Evolutionary conservation across 129 eudicot genomes (phyloP), one percentile per base, ranked within the genome.

Genomic region (sunflower (Helianthus annuus)): DNA sequence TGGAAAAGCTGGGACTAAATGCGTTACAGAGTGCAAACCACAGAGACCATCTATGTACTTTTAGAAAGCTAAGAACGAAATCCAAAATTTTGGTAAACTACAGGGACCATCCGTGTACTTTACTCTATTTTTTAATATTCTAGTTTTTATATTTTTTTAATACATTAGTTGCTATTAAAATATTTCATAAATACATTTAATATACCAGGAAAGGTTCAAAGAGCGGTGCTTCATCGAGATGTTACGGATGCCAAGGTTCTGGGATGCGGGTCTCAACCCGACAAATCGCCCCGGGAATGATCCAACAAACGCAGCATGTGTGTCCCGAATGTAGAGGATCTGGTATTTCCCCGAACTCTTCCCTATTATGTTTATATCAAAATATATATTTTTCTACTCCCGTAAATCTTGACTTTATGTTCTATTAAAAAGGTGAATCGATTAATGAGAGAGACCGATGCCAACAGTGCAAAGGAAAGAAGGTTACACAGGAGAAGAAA

Each of bases 281-380:
- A 53, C 86, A 85, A 76, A 77, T 85, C 39, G 97, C 80, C 32
- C 97, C 86, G 7, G 89, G 89, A 59, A 85, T 87, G 95, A 78
- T 91, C 64, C 97, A 90, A 65, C 89, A 85, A 68, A 85, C 87
- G 94, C 94, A 90, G 49, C 89, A 87, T 74, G 84, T 64, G 17
- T 91, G 97, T 76, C 49, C 86, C 56, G 91, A 87, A 69, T 91
- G 97, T 74, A 78, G 82, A 80, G 97, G 97, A 78, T 59, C 94
- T 36, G 92, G 96, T 89, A 84, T 39, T 6, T 54, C 32, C 32
- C n/a, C 44, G 1, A 22, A 53, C 44, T 36, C 14, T 4, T 59
- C 42, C 8, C 24, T 49, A 10, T 4, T 27, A 22, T 79, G 27
- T 10, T 39, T n/a, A 2, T 60, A 24, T 12, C 7, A 29, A 5